Evolutionary conservation across 495 filamentous ascomycete genomes (phyloP).

Genomic region (Chaetomium tenue): DNA sequence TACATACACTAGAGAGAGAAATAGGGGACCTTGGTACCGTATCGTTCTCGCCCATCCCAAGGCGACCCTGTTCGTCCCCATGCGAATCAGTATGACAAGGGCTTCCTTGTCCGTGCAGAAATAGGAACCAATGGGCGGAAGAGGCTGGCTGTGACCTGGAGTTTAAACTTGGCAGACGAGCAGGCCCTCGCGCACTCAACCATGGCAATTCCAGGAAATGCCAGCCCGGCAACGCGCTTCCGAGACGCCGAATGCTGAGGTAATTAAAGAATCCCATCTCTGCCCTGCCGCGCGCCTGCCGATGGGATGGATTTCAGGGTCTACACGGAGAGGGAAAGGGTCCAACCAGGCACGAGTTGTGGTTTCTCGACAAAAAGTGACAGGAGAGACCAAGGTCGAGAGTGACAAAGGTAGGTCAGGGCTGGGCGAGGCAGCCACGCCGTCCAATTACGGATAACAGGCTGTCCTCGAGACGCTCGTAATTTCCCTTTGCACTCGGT

Average conservation of each 20-base stretch:
- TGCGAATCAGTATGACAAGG: neutral
- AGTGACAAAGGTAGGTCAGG: neutral
- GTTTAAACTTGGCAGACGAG: conserved; percentile 5
- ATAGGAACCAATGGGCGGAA: conserved; percentile 10
- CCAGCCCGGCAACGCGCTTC: neutral
- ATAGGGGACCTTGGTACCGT: neutral
- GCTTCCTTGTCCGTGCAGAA: conserved; percentile 3
- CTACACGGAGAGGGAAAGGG: too few relatives aligned
- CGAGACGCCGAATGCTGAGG: neutral
- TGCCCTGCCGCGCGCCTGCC: neutral
- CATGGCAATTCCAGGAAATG: neutral
- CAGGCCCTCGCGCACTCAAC: neutral
- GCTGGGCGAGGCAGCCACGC: neutral
- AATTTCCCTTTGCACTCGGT: neutral
- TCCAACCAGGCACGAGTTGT: neutral
- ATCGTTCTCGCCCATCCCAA: neutral
- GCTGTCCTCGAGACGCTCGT: too few relatives aligned
- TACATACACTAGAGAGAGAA: neutral
- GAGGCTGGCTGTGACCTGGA: neutral
- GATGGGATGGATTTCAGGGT: too few relatives aligned
- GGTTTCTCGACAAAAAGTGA: too few relatives aligned
- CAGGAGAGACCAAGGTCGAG: neutral
- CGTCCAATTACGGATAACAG: neutral
- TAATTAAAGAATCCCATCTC: conserved; percentile 2
- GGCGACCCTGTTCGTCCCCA: neutral